Evolutionary conservation across 352 stramenopile species (phyloP), one percentile per base, ranked within the genome.

Genomic region (Phytophthora europaea): DNA sequence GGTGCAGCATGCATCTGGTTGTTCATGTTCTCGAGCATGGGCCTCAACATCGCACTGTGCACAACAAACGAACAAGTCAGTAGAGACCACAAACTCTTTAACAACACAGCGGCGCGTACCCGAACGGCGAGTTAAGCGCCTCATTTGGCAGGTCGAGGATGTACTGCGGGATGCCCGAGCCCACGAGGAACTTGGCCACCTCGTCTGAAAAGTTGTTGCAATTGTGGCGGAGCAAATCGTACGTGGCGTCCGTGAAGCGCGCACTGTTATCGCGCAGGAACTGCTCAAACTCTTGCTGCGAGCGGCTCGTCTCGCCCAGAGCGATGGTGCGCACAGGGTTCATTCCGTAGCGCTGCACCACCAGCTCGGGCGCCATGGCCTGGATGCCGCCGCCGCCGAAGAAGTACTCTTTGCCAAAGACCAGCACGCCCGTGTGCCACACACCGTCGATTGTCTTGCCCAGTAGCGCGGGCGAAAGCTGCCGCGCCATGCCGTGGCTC

Each of bases 161-260:
- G 81, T 92, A 89, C 53, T 89, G 78, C 16, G 97, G 97, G 57
- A 99, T 98, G 40, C 94, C 88, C 10, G 70, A 77, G 6, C 85
- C 82, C 12, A 99, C 77, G 16, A 97, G 74, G 63, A 99, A 98
- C 50, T 80, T 88, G 45, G 94, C 83, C 16, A 97, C 84, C 61
- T 98, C 92, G 75, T 99, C 82, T 10, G 85, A 94, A 72, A 99
- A 99, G 75, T 99, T 99, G 84, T 99, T 99, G 88, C 97, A 99
- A 78, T 99, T 99, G 70, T 98, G 82, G 56, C 83, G 75, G 48
- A 99, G 88, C 55, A 99, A 82, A 72, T 99, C 96, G 78, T 99
- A 99, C 7, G 92, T 97, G 45, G 83, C 81, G 9, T 81, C 82
- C 22, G 90, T 97, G 77, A 97, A 99, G 26, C 86, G 84, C n/a